phyloP scores from a whole-genome alignment of 257 asterid genomes.

The Gentiana dahurica region DNA sequence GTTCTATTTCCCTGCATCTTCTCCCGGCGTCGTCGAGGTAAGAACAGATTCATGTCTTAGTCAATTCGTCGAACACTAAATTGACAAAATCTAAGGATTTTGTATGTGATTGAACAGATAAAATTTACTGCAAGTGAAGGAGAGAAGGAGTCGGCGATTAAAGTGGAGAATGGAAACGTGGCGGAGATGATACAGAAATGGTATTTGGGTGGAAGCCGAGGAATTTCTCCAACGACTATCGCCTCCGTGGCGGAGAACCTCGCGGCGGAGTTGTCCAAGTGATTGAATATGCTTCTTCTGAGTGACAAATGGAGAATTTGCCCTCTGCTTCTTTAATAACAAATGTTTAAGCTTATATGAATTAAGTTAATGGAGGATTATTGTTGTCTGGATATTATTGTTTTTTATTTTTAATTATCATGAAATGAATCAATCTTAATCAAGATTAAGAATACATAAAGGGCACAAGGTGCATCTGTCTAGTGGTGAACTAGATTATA shows the following conservation, averaged over 20 bases:
- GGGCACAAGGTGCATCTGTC: too few relatives aligned
- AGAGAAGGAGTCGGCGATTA: constrained; percentile 45
- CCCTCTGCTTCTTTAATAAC: too few relatives aligned
- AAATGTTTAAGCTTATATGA: too few relatives aligned
- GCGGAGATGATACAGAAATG: constrained; percentile 66
- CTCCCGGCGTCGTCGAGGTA: constrained; percentile 41
- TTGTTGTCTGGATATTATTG: too few relatives aligned
- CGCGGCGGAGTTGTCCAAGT: constrained; percentile 26
- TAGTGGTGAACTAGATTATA: too few relatives aligned
- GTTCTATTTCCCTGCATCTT: constrained; percentile 43
- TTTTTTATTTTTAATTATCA: too few relatives aligned
- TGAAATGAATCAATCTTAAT: too few relatives aligned
- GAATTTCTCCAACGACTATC: constrained; percentile 57
- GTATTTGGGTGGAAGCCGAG: constrained; percentile 72
- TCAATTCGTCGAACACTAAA: background rate
- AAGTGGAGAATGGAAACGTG: constrained; percentile 71
- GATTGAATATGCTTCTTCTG: background rate
- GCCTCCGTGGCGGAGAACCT: constrained; percentile 46
- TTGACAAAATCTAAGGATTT: background rate
- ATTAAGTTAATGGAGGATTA: too few relatives aligned
- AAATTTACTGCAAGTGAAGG: constrained; percentile 37
- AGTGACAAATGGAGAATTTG: too few relatives aligned
- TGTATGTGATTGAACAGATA: constrained; percentile 24
- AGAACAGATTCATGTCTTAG: background rate
- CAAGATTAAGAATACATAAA: too few relatives aligned